Evolutionary conservation across 257 asterid species (phyloP), one percentile per base, ranked within the genome.

Genomic region (Penstemon davidsonii): DNA sequence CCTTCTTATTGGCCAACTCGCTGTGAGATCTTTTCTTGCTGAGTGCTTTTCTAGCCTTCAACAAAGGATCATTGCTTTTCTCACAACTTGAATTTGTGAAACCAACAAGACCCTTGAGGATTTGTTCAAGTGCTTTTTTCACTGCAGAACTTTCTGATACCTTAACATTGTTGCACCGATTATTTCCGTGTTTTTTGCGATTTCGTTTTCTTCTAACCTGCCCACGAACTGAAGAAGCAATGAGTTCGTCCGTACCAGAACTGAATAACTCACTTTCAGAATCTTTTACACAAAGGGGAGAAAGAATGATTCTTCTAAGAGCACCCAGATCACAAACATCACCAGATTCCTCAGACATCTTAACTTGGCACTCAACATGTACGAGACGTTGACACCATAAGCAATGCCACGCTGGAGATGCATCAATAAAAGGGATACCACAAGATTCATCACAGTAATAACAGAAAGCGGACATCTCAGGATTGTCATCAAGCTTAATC

Each of bases 331-430:
- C 95, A 73, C 96, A 89, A 12, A 73, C 75, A 76, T 89, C 95
- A 56, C 89, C 91, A 47, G 68, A 84, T 66, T 87, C 91, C 76
- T 87, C 92, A 15, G 93, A 87, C 95, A 89, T 89, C 76, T 82
- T 89, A 44, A 78, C 84, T 66, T 89, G 96, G 77, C 96, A 89
- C 72, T 84, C 81, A 55, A 89, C 96, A 75, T 89, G 96, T 78
- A 89, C 84, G 60, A 85, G 74, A 6, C 82, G 88, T 71, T 87
- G 96, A 78, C 96, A 89, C 96, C 96, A 89, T 57, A 87, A 79
- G 83, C 96, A 89, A 68, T 84, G 83, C 96, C 96, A 89, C 60
- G 89, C 90, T 52, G 96, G 95, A 55, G 96, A 89, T 64, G 88
- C 87, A 70, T 87, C 92, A 67, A 89, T 83, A 46, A 89, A 86